phyloP scores from a whole-genome alignment of 202 grass and related monocot genomes.

The Zoysia matrella region DNA sequence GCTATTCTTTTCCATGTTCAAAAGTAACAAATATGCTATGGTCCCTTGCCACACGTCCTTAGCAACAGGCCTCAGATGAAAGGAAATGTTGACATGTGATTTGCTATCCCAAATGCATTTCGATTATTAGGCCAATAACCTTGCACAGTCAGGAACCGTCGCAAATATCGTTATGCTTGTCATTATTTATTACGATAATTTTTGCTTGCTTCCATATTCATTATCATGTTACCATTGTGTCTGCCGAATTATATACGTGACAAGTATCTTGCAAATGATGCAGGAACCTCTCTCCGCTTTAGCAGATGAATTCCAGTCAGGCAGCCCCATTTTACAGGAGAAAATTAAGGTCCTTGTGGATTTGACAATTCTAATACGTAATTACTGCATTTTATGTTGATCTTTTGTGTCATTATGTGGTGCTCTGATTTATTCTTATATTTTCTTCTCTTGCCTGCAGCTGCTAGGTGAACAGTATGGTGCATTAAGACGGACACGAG shows the following conservation, averaged over 20 bases:
- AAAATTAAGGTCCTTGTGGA: conserved; percentile 83
- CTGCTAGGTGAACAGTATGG: conserved; percentile 86
- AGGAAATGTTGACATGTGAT: background rate
- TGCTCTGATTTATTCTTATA: conserved; percentile 45
- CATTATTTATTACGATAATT: background rate
- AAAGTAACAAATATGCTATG: background rate
- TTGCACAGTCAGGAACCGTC: background rate
- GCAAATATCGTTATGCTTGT: background rate
- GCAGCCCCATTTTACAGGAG: conserved; percentile 85
- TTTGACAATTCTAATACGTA: conserved; percentile 39
- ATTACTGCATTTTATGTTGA: conserved; percentile 19
- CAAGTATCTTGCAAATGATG: conserved; percentile 40
- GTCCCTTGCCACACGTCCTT: background rate
- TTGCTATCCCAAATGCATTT: background rate
- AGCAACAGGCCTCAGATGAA: background rate
- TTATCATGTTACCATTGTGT: background rate
- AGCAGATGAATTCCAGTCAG: conserved; percentile 82
- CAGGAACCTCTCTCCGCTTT: conserved; percentile 96
- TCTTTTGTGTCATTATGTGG: background rate
- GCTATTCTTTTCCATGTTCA: background rate
- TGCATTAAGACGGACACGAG: conserved; percentile 92
- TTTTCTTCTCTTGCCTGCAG: too few species aligned
- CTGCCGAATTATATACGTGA: background rate
- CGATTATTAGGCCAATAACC: background rate
- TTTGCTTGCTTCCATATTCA: background rate